Evolutionary conservation across 179 eudicot species (phyloP).

Genomic region (Spergularia azorica): DNA sequence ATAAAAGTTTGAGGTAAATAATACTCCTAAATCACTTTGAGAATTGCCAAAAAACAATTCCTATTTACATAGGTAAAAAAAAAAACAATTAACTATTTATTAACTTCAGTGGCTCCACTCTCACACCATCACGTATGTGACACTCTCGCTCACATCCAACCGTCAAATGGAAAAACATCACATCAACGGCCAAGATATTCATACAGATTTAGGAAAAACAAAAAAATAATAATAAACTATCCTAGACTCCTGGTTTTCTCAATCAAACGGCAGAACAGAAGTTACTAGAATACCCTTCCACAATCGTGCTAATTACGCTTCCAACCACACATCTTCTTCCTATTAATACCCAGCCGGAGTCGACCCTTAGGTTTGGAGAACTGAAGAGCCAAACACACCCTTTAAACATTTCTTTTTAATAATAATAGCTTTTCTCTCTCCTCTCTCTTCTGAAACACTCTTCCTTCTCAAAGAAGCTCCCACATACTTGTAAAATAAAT

Average conservation of each 20-base stretch:
- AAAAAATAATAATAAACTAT: not conserved
- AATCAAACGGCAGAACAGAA: constrained; percentile 30
- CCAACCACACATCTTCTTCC: not conserved
- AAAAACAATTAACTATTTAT: too few species aligned
- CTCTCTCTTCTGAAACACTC: not conserved
- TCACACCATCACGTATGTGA: too few species aligned
- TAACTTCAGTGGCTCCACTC: too few species aligned
- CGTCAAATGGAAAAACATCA: too few species aligned
- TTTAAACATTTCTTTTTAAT: not conserved
- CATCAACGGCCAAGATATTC: too few species aligned
- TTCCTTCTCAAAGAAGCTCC: not conserved
- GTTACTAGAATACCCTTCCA: constrained; percentile 8
- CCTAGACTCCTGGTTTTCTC: constrained; percentile 17
- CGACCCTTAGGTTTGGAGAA: constrained; percentile 43
- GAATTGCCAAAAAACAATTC: too few species aligned
- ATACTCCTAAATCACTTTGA: too few species aligned
- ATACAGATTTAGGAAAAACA: not conserved
- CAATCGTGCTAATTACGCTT: not conserved
- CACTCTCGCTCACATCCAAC: not conserved
- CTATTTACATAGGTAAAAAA: not conserved
- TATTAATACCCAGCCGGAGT: constrained; percentile 33
- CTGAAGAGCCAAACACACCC: constrained; percentile 27
- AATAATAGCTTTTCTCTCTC: not conserved
- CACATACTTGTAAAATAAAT: too few species aligned
- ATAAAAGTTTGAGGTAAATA: too few species aligned